These are phyloP conservation scores for Fragaria nilgerrensis DNA, from an alignment of 306 rosid genomes.

Conservation along the genomic window DNA sequence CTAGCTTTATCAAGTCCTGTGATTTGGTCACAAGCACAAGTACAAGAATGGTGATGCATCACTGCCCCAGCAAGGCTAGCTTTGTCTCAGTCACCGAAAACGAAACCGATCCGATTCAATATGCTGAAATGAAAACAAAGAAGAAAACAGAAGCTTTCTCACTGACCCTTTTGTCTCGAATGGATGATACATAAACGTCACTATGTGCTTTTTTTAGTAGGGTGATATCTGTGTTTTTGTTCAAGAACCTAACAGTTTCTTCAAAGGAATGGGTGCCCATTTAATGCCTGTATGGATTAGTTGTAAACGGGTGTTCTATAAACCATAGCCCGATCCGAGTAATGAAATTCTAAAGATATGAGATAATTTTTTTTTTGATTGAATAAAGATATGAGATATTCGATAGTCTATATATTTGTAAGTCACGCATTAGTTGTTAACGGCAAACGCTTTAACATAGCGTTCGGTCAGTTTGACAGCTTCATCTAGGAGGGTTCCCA, in stretches of 20 bases:
- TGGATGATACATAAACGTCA: constrained; percentile 5
- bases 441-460: no score
- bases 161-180: constrained; percentile 1
- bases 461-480: no score
- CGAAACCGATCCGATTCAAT: neutral
- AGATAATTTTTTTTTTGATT: no score
- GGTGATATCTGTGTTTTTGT: neutral
- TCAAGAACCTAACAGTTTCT: neutral
- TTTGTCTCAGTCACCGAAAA: neutral
- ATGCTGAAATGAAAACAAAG: neutral
- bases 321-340: neutral
- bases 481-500: no score
- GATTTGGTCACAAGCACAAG: neutral
- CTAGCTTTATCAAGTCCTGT: neutral
- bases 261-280: neutral
- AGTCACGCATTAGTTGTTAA: neutral
- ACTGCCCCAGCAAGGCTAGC: constrained; percentile 6
- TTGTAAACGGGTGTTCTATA: neutral
- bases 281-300: neutral
- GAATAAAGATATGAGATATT: neutral
- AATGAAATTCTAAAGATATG: neutral
- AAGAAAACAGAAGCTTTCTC: neutral
- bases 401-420: neutral
- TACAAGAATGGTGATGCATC: neutral
- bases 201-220: neutral